Conservation (phyloP, 2,329 filamentous ascomycete species). For the Ophiosphaerella korrae region DNA sequence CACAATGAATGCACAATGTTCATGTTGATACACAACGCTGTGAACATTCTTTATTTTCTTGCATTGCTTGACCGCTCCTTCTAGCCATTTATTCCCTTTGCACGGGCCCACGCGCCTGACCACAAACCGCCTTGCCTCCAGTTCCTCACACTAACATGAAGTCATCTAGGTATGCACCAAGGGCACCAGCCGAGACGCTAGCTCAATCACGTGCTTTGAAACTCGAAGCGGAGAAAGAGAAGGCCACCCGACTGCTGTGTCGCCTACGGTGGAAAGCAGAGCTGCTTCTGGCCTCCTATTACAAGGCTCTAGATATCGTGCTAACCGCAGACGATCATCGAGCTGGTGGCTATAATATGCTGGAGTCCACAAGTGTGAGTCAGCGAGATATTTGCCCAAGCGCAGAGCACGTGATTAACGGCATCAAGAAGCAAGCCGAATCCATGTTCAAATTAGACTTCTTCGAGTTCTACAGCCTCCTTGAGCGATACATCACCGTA, state of each 20-base stretch:
- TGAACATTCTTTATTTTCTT: no score
- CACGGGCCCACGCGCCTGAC: not conserved
- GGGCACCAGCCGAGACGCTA: slow-evolving; percentile 31
- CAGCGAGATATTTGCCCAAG: not conserved
- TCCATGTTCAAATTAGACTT: slow-evolving; percentile 78
- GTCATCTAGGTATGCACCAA: slow-evolving; percentile 38
- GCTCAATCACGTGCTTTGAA: slow-evolving; percentile 33
- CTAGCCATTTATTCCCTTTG: not conserved
- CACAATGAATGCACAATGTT: no score
- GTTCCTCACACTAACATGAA: slow-evolving; percentile 15
- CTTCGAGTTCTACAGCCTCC: slow-evolving; percentile 74
- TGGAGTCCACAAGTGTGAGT: slow-evolving; percentile 28
- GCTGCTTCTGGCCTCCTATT: slow-evolving; percentile 36
- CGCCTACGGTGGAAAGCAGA: slow-evolving; percentile 46
- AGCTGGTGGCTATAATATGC: slow-evolving; percentile 11
- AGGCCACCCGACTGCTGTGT: slow-evolving; percentile 28
- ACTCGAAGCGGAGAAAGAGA: slow-evolving; percentile 38
- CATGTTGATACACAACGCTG: no score
- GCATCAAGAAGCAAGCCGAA: slow-evolving; percentile 36
- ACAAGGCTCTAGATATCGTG: slow-evolving; percentile 33
- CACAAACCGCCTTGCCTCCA: not conserved
- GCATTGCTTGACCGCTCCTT: no score
- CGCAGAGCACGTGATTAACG: slow-evolving; percentile 7
- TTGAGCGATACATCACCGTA: slow-evolving; percentile 72
- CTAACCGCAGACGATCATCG: slow-evolving; percentile 20